Percentiles rank a stretch among this genome's conserved stretches.
Conservation (phyloP, 768 basidiomycete species). For the Mycena galericulata region DNA sequence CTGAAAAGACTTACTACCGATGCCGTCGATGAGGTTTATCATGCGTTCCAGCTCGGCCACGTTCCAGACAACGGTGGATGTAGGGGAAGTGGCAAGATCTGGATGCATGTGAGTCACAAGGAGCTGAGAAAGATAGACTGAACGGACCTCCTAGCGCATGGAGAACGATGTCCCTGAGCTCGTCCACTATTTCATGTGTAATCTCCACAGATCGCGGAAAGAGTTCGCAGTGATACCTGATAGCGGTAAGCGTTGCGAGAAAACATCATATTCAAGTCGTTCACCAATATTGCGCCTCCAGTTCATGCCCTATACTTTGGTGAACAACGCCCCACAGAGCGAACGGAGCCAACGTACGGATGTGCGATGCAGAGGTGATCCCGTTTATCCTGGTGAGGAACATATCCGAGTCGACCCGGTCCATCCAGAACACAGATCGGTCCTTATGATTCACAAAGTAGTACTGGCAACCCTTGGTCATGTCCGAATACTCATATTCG, state of each 20-base stretch:
- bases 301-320: constrained; percentile 18
- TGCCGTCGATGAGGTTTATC: background rate
- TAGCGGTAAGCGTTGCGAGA: background rate
- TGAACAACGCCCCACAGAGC: no score
- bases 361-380: constrained; percentile 24
- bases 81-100: constrained; percentile 21
- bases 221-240: constrained; percentile 22
- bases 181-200: background rate
- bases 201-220: constrained; percentile 13
- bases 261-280: no score
- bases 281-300: constrained; percentile 34
- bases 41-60: constrained; percentile 32
- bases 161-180: constrained; percentile 14
- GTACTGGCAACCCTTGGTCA: constrained; percentile 41
- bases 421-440: constrained; percentile 58
- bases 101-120: background rate
- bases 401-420: constrained; percentile 53
- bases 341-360: background rate
- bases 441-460: constrained; percentile 55
- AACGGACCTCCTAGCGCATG: constrained; percentile 10
- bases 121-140: no score
- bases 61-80: constrained; percentile 11
- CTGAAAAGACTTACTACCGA: background rate
- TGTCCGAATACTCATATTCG: constrained; percentile 42
- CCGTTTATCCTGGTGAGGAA: constrained; percentile 35